Evolutionary conservation across 305 asterid species (phyloP).

Genomic region (Stenogyne calaminthoides): DNA sequence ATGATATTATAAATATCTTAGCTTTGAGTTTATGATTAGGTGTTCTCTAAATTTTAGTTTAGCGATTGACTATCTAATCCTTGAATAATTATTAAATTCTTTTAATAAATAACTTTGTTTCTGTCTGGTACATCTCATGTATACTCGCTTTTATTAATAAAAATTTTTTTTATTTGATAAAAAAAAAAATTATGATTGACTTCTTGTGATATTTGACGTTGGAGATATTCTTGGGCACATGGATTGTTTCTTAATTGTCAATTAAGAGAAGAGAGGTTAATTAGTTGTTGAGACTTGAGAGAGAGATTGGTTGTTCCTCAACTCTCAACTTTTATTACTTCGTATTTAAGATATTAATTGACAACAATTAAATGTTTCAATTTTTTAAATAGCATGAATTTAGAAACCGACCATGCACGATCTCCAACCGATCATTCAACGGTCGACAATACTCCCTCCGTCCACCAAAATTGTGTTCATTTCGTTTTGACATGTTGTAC

Average conservation of each 20-base stretch:
- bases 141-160: too few relatives aligned
- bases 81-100: too few relatives aligned
- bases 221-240: not conserved
- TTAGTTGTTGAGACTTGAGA: not conserved
- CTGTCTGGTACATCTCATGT: too few relatives aligned
- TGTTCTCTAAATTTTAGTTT: too few relatives aligned
- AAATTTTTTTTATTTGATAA: too few relatives aligned
- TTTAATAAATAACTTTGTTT: too few relatives aligned
- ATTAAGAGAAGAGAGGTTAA: not conserved
- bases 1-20: too few relatives aligned
- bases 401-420: not conserved
- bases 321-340: constrained; percentile 31
- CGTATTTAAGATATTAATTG: constrained; percentile 23
- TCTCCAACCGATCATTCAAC: not conserved
- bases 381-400: not conserved
- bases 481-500: too few relatives aligned
- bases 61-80: too few relatives aligned
- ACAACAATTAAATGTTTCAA: not conserved
- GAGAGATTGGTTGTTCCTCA: not conserved
- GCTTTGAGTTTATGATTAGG: too few relatives aligned
- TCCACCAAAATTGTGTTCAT: too few relatives aligned
- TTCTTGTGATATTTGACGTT: not conserved
- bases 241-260: not conserved
- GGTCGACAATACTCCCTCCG: too few relatives aligned
- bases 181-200: not conserved